A percentile compares a stretch with the other conserved stretches of the same genome.
Evolutionary conservation across 2,329 filamentous ascomycete species (phyloP).

Genomic region (Nigrospora osmanthi): DNA sequence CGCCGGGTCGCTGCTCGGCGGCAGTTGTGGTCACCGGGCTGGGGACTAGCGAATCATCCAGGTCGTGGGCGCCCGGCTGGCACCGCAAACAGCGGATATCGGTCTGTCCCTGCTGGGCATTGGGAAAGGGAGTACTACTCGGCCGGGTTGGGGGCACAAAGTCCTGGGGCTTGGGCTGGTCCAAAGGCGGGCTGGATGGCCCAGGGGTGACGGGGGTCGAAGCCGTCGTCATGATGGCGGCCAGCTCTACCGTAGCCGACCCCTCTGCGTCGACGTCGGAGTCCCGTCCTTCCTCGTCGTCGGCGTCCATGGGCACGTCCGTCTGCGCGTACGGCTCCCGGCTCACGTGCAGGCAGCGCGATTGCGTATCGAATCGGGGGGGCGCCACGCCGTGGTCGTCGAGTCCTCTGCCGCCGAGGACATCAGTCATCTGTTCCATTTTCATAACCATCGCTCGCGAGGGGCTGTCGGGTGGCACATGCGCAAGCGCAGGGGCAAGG

Average conservation of each 20-base stretch:
- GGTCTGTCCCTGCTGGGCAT: conserved; percentile 40
- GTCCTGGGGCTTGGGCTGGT: conserved; percentile 36
- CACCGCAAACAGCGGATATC: conserved; percentile 32
- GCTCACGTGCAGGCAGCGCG: conserved; percentile 13
- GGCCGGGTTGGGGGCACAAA: conserved; percentile 44
- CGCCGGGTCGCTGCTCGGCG: conserved; percentile 16
- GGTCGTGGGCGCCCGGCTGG: conserved; percentile 22
- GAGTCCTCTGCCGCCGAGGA: neutral
- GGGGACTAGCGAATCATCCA: conserved; percentile 16
- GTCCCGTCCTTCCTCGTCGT: conserved; percentile 11
- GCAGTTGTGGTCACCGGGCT: conserved; percentile 14
- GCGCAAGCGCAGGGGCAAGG: no score
- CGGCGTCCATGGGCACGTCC: conserved; percentile 14
- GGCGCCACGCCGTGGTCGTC: neutral
- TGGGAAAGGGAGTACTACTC: conserved; percentile 53
- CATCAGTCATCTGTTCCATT: neutral
- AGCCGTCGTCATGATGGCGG: conserved; percentile 35
- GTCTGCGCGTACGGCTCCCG: conserved; percentile 17
- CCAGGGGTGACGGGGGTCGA: conserved; percentile 50
- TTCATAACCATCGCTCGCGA: neutral
- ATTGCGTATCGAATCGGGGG: conserved; percentile 12
- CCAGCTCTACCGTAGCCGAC: conserved; percentile 31
- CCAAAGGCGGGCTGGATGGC: conserved; percentile 41
- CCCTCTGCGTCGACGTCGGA: conserved; percentile 22
- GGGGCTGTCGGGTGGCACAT: neutral